phyloP scores from a whole-genome alignment of 2,329 filamentous ascomycete genomes.

The Colletotrichum spinosum region DNA sequence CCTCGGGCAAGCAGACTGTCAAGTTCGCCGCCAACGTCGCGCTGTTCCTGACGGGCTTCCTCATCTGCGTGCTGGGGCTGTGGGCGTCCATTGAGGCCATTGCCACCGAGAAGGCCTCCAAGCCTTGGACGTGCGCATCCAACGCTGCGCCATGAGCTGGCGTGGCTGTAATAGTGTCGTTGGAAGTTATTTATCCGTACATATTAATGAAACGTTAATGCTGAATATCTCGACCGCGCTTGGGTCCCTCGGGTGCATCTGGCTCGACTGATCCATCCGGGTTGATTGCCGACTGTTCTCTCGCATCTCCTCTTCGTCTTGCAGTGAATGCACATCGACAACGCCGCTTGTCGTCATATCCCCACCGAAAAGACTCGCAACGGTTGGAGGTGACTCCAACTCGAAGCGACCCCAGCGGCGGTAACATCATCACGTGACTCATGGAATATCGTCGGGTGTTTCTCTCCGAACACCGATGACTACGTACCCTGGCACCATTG shows the following conservation, averaged over 20 bases:
- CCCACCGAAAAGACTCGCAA: too few species aligned
- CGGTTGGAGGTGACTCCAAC: not conserved
- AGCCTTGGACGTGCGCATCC: slow-evolving; percentile 52
- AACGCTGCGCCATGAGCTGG: slow-evolving; percentile 38
- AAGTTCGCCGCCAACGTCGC: slow-evolving; percentile 48
- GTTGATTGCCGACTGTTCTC: not conserved
- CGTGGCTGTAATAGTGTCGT: not conserved
- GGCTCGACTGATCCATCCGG: too few species aligned
- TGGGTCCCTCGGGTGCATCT: too few species aligned
- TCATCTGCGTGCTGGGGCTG: slow-evolving; percentile 52
- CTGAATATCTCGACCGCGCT: not conserved
- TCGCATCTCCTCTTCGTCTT: too few species aligned
- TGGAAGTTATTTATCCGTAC: slow-evolving; percentile 9
- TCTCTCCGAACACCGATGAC: slow-evolving; percentile 2
- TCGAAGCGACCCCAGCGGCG: too few species aligned
- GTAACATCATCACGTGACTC: not conserved
- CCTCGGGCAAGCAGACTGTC: slow-evolving; percentile 44
- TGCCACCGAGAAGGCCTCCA: slow-evolving; percentile 42
- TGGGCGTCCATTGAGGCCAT: slow-evolving; percentile 55
- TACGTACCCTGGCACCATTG: slow-evolving; percentile 2
- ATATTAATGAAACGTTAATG: not conserved
- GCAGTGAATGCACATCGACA: too few species aligned
- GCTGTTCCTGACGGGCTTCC: slow-evolving; percentile 48
- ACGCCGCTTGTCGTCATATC: too few species aligned
- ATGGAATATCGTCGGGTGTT: not conserved